Evolutionary conservation across 768 basidiomycete species (phyloP).

Genomic region (Rhizopogon roseolus): DNA sequence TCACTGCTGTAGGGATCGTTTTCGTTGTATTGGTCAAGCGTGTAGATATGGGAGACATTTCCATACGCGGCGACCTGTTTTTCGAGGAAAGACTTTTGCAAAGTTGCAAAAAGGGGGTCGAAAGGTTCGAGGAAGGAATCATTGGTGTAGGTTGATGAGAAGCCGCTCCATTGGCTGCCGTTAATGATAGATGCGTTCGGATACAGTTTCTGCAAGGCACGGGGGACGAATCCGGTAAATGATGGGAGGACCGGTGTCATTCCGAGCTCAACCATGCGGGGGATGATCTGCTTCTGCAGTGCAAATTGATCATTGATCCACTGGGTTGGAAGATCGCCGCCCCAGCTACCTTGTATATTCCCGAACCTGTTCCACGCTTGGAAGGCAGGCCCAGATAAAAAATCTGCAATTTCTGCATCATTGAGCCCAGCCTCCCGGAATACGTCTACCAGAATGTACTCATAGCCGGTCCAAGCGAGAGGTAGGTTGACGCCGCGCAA

Average conservation of each 20-base stretch:
- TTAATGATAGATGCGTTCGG: constrained; percentile 31
- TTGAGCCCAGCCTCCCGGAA: constrained; percentile 33
- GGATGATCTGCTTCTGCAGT: constrained; percentile 31
- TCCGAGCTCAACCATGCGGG: constrained; percentile 35
- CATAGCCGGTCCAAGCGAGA: constrained; percentile 38
- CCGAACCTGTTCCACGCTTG: constrained; percentile 40
- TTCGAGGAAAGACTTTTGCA: constrained; percentile 34
- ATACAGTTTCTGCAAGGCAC: constrained; percentile 21
- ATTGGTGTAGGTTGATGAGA: constrained; percentile 28
- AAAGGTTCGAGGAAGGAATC: constrained; percentile 37
- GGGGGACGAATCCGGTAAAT: constrained; percentile 38
- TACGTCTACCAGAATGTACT: constrained; percentile 30
- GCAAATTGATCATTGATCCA: constrained; percentile 35
- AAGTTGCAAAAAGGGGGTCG: constrained; percentile 30
- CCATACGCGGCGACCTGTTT: constrained; percentile 35
- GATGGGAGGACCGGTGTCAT: constrained; percentile 39
- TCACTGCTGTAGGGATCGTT: constrained; percentile 32
- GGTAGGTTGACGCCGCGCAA: constrained; percentile 37
- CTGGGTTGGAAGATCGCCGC: constrained; percentile 27
- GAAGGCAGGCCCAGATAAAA: constrained; percentile 36
- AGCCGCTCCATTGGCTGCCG: constrained; percentile 32
- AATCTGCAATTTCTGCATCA: constrained; percentile 28
- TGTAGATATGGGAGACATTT: constrained; percentile 35
- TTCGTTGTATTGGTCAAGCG: constrained; percentile 43
- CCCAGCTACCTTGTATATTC: constrained; percentile 38